phyloP scores from a whole-genome alignment of 2,329 filamentous ascomycete species.

The Daldinia eschscholtzii region DNA sequence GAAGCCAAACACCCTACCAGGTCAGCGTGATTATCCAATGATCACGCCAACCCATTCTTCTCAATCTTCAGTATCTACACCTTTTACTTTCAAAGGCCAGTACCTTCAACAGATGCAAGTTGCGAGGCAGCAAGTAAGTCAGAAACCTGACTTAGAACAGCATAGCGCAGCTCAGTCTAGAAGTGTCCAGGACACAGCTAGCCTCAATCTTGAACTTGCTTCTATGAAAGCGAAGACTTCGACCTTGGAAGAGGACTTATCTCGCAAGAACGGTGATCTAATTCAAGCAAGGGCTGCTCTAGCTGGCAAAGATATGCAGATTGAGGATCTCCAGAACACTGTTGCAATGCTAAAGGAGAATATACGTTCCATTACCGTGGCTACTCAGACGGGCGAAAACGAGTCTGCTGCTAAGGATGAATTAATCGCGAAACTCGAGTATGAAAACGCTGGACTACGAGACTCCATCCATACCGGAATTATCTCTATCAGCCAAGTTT shows the following conservation, averaged over 20 bases:
- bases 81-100: constrained; percentile 6
- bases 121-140: background rate
- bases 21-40: background rate
- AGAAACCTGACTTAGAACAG: background rate
- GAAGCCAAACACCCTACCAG: background rate
- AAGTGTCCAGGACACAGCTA: background rate
- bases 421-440: constrained; percentile 8
- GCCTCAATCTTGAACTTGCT: constrained; percentile 1
- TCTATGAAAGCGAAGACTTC: constrained; percentile 16
- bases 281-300: constrained; percentile 20
- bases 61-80: background rate
- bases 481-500: constrained; percentile 17
- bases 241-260: constrained; percentile 14
- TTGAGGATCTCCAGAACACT: constrained; percentile 3
- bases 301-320: constrained; percentile 16
- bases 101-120: constrained; percentile 7
- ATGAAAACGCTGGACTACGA: constrained; percentile 20
- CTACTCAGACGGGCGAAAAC: background rate
- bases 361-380: background rate
- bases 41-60: background rate
- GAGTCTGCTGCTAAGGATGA: constrained; percentile 10
- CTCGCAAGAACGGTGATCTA: constrained; percentile 16
- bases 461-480: constrained; percentile 25
- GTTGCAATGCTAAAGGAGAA: constrained; percentile 8
- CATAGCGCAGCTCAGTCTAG: background rate